Evolutionary conservation across 352 stramenopile genomes (phyloP).

Genomic region (Pythium brachiatum): DNA sequence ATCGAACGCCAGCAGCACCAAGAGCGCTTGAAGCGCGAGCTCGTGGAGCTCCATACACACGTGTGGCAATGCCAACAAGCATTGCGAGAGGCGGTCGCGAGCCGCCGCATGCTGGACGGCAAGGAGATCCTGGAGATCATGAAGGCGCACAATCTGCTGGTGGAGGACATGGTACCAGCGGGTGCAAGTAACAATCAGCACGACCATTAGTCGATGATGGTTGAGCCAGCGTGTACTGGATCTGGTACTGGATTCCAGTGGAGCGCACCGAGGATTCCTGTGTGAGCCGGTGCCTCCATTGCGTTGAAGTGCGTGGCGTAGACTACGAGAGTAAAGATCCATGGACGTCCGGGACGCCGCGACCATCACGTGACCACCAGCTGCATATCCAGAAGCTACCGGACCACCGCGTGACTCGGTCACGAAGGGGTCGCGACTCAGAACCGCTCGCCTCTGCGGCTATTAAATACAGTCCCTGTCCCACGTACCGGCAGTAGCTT

Average conservation of each 20-base stretch:
- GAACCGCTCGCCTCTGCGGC: too few relatives aligned
- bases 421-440: too few relatives aligned
- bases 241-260: not conserved
- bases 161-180: not conserved
- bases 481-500: too few relatives aligned
- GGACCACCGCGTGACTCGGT: too few relatives aligned
- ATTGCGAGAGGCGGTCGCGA: slow-evolving; percentile 38
- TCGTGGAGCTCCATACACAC: slow-evolving; percentile 34
- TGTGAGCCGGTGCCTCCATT: too few relatives aligned
- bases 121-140: slow-evolving; percentile 53
- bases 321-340: too few relatives aligned
- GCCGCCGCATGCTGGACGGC: slow-evolving; percentile 51
- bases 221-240: too few relatives aligned
- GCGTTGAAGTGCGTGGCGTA: too few relatives aligned
- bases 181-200: slow-evolving; percentile 28
- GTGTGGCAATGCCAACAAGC: slow-evolving; percentile 39
- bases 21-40: slow-evolving; percentile 27
- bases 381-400: not conserved
- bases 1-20: slow-evolving; percentile 37
- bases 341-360: not conserved
- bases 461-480: too few relatives aligned
- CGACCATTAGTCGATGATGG: not conserved
- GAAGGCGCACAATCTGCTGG: slow-evolving; percentile 31
- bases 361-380: not conserved
- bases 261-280: too few relatives aligned